Evolutionary conservation across 2,329 filamentous ascomycete species (phyloP).

Genomic region (Thielaviopsis cerberus): DNA sequence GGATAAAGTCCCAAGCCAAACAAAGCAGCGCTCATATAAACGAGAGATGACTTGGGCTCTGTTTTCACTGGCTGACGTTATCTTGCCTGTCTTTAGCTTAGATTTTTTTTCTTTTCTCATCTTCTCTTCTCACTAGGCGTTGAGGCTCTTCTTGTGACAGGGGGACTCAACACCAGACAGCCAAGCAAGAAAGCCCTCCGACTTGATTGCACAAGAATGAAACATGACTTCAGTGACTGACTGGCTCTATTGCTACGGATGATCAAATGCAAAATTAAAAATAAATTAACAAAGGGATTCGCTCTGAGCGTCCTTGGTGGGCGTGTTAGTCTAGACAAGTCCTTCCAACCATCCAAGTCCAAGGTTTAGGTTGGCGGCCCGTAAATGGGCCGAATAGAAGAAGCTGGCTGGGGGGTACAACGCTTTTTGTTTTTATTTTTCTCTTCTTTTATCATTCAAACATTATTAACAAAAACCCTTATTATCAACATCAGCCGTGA

Average conservation of each 20-base stretch:
- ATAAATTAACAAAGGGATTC: neutral
- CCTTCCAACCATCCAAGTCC: neutral
- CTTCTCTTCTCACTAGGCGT: neutral
- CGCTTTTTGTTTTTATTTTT: neutral
- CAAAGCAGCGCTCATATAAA: neutral
- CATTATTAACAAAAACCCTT: neutral
- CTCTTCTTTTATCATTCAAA: neutral
- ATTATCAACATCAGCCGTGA: neutral
- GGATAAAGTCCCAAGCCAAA: no score
- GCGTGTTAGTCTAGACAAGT: neutral
- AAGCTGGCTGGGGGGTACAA: neutral
- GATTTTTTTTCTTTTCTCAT: neutral
- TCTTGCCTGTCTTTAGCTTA: neutral
- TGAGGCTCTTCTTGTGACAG: neutral
- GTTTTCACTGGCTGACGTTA: neutral
- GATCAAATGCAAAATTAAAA: no score
- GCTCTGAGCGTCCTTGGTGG: neutral
- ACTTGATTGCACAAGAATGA: no score
- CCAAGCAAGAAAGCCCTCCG: no score
- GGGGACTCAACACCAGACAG: neutral
- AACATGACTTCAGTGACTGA: no score
- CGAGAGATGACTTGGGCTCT: no score
- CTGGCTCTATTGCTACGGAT: no score
- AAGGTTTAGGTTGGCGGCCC: conserved; percentile 4
- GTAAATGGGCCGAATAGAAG: conserved; percentile 13